Evolutionary conservation across 345 rosid genomes (phyloP), one percentile per base, ranked within the genome.

Genomic region (Jatropha curcas): DNA sequence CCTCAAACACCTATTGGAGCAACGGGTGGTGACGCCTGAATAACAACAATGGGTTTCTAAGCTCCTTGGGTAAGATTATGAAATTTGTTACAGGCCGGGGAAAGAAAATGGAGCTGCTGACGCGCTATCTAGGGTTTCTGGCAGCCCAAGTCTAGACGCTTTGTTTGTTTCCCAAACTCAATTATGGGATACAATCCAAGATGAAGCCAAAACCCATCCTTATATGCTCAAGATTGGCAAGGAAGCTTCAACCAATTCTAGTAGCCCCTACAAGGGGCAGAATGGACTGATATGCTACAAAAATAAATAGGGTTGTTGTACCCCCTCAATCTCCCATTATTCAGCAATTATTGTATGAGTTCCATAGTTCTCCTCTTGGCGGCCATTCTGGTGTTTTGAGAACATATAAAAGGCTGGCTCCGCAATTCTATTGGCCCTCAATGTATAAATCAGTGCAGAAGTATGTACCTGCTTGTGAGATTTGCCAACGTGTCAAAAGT

Each of bases 381-480:
- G 67, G 74, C 0, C 67, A 71, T n/a, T 71, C 58, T 1, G 20
- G 74, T 0, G 58, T 60, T 0, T 16, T 59, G 25, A 4, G 59
- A 4, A 72, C 66, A 28, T 72, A 17, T 11, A 72, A 72, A 25
- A 35, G 25, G 8, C 0, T 62, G n/a, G n/a, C n/a, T n/a, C n/a
- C n/a, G n/a, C n/a, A n/a, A n/a, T n/a, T n/a, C n/a, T 53, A 46
- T 46, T 46, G 19, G 51, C 51, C 51, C 1, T 53, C 58, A 7
- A 53, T 53, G 58, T 2, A 20, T 24, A n/a, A 53, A 3, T 0
- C 20, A 25, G 2, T 52, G 13, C 11, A 24, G 4, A 1, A 53
- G 1, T 61, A 61, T 61, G 28, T 61, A 7, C 16, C 46, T 0
- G 1, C 48, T 5, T 61, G 30, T 7, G 45, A 34, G 0, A 17